Conservation (phyloP, 768 basidiomycete species). For the Serpula lacrymans region DNA sequence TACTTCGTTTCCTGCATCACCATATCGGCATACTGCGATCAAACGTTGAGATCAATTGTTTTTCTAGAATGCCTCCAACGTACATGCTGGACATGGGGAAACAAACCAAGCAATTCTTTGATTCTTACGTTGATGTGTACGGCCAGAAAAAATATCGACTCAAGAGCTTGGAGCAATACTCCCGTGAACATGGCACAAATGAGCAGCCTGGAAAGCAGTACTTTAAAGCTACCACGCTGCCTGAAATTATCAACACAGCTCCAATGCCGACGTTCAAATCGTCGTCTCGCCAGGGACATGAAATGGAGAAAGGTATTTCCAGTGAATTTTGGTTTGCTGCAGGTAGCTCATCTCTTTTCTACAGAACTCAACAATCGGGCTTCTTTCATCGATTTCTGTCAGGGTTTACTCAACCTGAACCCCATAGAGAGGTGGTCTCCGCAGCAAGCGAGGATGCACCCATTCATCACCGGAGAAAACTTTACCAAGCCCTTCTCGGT, state of each 20-base stretch:
- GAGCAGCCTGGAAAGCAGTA: conserved; percentile 99
- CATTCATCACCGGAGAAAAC: conserved; percentile 98
- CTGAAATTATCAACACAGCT: conserved; percentile 94
- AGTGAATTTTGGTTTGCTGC: conserved; percentile 2
- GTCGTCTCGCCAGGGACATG: conserved; percentile 64
- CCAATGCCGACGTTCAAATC: conserved; percentile 87
- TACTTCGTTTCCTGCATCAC: not conserved
- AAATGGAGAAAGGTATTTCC: conserved; percentile 82
- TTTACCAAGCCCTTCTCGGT: conserved; percentile 85
- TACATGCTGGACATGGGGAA: conserved; percentile 97
- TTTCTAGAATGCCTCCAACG: conserved; percentile 73
- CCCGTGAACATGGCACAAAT: conserved; percentile 89
- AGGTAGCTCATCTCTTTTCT: conserved; percentile 5
- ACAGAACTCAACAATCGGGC: conserved; percentile 90
- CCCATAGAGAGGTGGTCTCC: conserved; percentile 97
- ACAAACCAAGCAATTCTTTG: conserved; percentile 93
- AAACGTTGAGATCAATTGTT: not conserved
- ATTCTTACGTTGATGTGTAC: conserved; percentile 66
- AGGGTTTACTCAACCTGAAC: conserved; percentile 90
- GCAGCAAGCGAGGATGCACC: conserved; percentile 92
- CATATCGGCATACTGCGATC: conserved; percentile 1
- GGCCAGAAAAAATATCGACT: conserved; percentile 83
- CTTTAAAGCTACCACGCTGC: conserved; percentile 90
- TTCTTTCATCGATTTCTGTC: conserved; percentile 97
- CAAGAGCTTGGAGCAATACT: conserved; percentile 93